Evolutionary conservation across 2,329 filamentous ascomycete genomes (phyloP), one percentile per base, ranked within the genome.

Genomic region (Xylariaceae sp.): DNA sequence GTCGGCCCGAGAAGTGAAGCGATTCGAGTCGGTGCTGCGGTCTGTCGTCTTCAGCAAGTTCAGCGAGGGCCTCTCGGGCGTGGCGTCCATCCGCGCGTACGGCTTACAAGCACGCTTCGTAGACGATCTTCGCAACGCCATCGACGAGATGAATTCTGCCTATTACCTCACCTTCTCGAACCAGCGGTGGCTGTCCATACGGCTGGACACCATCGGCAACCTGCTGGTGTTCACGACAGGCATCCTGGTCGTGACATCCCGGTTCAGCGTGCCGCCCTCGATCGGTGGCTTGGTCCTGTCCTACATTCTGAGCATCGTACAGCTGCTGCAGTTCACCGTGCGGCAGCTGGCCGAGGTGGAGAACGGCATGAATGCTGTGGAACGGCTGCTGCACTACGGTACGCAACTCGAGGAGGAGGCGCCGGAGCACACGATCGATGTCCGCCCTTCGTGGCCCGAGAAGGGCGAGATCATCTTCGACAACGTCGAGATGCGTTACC

Each of bases 321-420:
- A 94, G 61, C 88, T 96, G 84, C 83, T 97, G 49, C 90, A 96
- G 59, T 96, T 96, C 62, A 90, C 88, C 1, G 87, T 97, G 13
- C 79, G 92, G 13, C 90, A 97, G 63, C 73, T 96, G 6, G 90
- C 90, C 17, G 90, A 96, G 62, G 88, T 97, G 7, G 90, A 97
- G 63, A 97, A 96, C 64, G 88, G 89, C 57, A 97, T 97, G 90
- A 97, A 96, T 60, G 83, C 89, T 0, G 92, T 94, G 0, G 90
- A 97, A 65, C 83, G 92, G 34, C 71, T 97, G 23, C 81, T 88
- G 59, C 88, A 94, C 67, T 97, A 97, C 59, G 89, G 87, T 38
- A 87, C 78, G 1, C 65, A 86, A 51, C 75, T 98, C 4, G 88
- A 94, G 47, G 84, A 95, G 58, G 92, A 97, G 62, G 87, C 90